These are phyloP conservation scores for Penicillium sp. DNA, from an alignment of 2,329 filamentous ascomycete genomes.

Conservation along the genomic window DNA sequence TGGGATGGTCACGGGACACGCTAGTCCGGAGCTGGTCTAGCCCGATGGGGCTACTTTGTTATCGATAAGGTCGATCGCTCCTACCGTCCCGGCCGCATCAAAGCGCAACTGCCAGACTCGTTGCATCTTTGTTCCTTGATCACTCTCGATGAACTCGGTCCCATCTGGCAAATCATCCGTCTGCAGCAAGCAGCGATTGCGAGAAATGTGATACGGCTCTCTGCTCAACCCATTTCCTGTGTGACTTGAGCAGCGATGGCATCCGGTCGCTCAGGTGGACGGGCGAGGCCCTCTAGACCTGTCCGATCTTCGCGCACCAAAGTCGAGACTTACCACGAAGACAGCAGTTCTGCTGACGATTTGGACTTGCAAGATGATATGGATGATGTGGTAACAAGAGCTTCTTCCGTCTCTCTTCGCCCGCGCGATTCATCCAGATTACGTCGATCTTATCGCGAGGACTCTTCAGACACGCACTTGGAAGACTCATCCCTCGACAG, in stretches of 20 bases:
- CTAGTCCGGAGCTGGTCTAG: background rate
- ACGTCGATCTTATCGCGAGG: slow-evolving; percentile 37
- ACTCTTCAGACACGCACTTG: slow-evolving; percentile 35
- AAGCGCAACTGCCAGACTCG: background rate
- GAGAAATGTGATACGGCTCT: background rate
- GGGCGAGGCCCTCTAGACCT: slow-evolving; percentile 32
- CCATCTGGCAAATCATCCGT: background rate
- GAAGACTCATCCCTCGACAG: slow-evolving; percentile 14
- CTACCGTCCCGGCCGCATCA: slow-evolving; percentile 11
- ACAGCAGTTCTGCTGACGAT: slow-evolving; percentile 35
- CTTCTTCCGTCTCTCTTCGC: slow-evolving; percentile 31
- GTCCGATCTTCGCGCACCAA: slow-evolving; percentile 38
- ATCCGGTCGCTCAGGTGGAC: slow-evolving; percentile 25
- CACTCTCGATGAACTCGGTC: background rate
- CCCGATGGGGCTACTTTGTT: background rate
- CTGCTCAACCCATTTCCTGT: slow-evolving; percentile 4
- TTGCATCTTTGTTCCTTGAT: background rate
- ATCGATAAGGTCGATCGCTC: slow-evolving; percentile 23
- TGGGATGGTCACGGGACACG: background rate
- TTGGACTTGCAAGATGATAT: slow-evolving; percentile 15
- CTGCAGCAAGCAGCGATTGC: background rate
- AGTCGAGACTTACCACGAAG: slow-evolving; percentile 42
- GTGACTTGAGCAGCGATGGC: slow-evolving; percentile 31
- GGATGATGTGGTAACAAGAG: slow-evolving; percentile 15
- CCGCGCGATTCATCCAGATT: slow-evolving; percentile 32